Base-by-base conservation (phyloP, 331 rosid genomes). In the Pyrus hybrid region DNA sequence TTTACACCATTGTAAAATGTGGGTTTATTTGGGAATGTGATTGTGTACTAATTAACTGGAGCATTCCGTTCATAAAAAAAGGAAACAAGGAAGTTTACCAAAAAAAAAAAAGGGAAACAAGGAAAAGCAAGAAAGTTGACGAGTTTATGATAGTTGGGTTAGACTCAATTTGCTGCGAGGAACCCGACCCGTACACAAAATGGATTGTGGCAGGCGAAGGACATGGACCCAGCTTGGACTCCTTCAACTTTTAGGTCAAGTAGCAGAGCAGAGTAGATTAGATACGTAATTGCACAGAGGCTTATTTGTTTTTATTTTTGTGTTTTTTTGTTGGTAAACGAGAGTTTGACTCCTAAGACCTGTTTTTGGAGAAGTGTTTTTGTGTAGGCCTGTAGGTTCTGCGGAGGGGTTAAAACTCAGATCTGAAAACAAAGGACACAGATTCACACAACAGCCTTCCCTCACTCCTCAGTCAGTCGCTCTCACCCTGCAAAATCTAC, bases 201-300 rank as follows among this genome's bases (percentile, higher is more conserved):
- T 51, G 58, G 76, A 29, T 66, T 21, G 35, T 57, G 65, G 56
- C 70, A 73, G 72, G 74, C 14, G 78, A 58, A 43, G 83, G 73
- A 29, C 63, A 62, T 80, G 83, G 83, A 77, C 75, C 72, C 69
- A 49, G 67, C 60, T 60, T 75, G 54, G 72, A 72, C 75, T 67
- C 47, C 4, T 73, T 73, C 79, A 32, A 80, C 72, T 33, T 61
- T 45, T 35, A 69, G 83, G 80, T 68, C 80, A 74, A 80, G 61
- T 18, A 8, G 23, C 23, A 58, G 13, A 37, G 13, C 45, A 37
- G 45, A 9, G 4, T 9, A 37, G 45, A 37, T 9, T 37, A 9
- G 63, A 58, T 58, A 9, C 16, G 29, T 62, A 13, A 5, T 14
- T 23, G 35, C 35, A 25, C 18, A 60, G 3, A 28, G 9, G 53